Evolutionary conservation across 116 monocot species (phyloP), one percentile per base, ranked within the genome.

Genomic region (Phalaenopsis hybrid): DNA sequence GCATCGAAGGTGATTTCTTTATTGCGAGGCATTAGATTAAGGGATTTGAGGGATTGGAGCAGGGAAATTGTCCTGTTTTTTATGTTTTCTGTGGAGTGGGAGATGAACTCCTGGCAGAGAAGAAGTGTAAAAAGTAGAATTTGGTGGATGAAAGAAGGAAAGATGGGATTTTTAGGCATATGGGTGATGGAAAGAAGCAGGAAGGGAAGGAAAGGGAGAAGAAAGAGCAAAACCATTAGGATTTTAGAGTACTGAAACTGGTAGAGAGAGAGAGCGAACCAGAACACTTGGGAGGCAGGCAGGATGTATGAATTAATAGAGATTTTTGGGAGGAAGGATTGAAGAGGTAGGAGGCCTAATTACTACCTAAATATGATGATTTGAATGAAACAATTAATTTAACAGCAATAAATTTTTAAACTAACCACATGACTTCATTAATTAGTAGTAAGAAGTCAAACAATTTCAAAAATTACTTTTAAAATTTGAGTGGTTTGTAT

Each of bases 171-270:
- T 2, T 48, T 4, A 15, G 80, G 18, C 7, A 81, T 20, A 55
- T 37, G 81, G 2, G 20, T 41, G 76, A 51, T 1, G 81, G 77
- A 8, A 46, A 69, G 69, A 13, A 84, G 74, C 28, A 81, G 49
- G 77, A 81, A 81, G 69, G 81, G 28, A 37, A 55, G 50, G 77
- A 80, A 52, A 8, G 78, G 73, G 7, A 73, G 57, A 57, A 83
- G 70, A 28, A 79, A 75, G 79, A 84, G 61, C 61, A 63, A 7
- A 69, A 83, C 4, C 84, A 79, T 79, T 18, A 0, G 77, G 51
- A 77, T 75, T 45, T 75, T 15, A 2, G 15, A 55, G 15, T 55
- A 0, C 55, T 55, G 16, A 13, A 55, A 55, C 15, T 16, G 15
- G 15, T 10, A 31, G 31, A 31, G 31, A 31, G 31, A 28, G 28